Evolutionary conservation across 2,329 filamentous ascomycete species (phyloP).

Genomic region (Xylaria multiplex): DNA sequence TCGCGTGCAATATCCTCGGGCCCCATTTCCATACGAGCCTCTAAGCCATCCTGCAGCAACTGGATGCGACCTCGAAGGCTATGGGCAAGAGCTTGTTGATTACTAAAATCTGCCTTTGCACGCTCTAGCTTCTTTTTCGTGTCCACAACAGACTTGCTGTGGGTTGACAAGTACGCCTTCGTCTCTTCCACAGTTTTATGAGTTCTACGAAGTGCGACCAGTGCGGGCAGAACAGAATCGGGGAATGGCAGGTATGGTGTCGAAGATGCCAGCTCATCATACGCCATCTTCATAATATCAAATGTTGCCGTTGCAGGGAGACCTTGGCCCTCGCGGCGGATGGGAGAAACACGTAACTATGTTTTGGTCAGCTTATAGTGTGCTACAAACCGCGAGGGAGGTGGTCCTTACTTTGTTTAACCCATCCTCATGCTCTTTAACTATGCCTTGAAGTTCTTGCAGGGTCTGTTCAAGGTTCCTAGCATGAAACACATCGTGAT

Average conservation of each 20-base stretch:
- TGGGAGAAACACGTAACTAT: conserved; percentile 38
- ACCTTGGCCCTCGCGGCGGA: conserved; percentile 29
- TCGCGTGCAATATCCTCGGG: conserved; percentile 71
- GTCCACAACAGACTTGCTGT: conserved; percentile 55
- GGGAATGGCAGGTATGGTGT: conserved; percentile 73
- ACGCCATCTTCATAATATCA: conserved; percentile 70
- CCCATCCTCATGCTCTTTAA: conserved; percentile 63
- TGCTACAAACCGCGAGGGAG: conserved; percentile 1
- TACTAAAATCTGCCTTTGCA: conserved; percentile 61
- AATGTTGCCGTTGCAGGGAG: conserved; percentile 50
- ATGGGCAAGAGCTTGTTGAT: conserved; percentile 65
- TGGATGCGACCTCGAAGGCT: conserved; percentile 61
- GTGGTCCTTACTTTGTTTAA: conserved; percentile 56
- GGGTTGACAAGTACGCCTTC: conserved; percentile 64
- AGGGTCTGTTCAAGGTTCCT: conserved; percentile 73
- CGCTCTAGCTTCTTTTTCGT: conserved; percentile 60
- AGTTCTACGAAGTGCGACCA: conserved; percentile 76
- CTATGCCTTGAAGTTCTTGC: conserved; percentile 69
- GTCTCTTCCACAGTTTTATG: conserved; percentile 72
- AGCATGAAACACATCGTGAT: conserved; percentile 56
- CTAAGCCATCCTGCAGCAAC: conserved; percentile 66
- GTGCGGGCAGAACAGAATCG: conserved; percentile 74
- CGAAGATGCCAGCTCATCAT: conserved; percentile 68
- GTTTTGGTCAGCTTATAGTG: conserved; percentile 28
- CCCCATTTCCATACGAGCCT: conserved; percentile 66